A percentile compares a stretch with the other conserved stretches of the same genome.
Evolutionary conservation across 345 rosid species (phyloP).

Genomic region (Pseudoturritis turrita): DNA sequence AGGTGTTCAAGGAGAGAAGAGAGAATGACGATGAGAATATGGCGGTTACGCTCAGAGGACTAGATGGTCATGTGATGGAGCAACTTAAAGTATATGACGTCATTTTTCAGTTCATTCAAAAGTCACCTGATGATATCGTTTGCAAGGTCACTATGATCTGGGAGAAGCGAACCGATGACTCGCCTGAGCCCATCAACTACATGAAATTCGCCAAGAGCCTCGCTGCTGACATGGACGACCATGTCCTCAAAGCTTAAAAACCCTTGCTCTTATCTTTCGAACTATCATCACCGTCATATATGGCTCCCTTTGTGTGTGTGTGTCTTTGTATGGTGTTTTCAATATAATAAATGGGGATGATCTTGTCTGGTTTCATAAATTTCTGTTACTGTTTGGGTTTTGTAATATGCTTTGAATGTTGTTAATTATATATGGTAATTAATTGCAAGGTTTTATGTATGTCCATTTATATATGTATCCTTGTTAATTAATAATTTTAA

Average conservation of each 20-base stretch:
- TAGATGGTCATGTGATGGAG: slow-evolving; percentile 30
- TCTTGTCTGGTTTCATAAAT: neutral
- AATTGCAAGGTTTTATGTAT: neutral
- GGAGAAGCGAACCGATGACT: slow-evolving; percentile 28
- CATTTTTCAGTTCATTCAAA: slow-evolving; percentile 28
- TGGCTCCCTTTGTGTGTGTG: neutral
- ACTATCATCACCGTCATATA: neutral
- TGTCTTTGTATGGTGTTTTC: neutral
- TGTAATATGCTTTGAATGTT: neutral
- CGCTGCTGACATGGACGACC: slow-evolving; percentile 30
- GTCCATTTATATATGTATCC: neutral
- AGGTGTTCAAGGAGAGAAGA: slow-evolving; percentile 31
- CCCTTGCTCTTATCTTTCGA: neutral
- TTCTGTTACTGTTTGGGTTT: neutral
- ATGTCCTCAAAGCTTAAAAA: slow-evolving; percentile 26
- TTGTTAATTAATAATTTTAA: neutral
- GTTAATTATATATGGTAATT: too few species aligned
- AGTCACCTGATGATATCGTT: slow-evolving; percentile 16
- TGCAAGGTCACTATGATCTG: slow-evolving; percentile 34
- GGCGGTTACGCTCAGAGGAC: slow-evolving; percentile 24
- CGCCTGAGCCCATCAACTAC: slow-evolving; percentile 33
- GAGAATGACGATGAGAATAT: slow-evolving; percentile 30
- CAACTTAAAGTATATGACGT: slow-evolving; percentile 30
- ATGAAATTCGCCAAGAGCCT: slow-evolving; percentile 30
- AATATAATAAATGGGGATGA: neutral